phyloP scores from a whole-genome alignment of 768 basidiomycete genomes.

The Fomitopsis serialis region DNA sequence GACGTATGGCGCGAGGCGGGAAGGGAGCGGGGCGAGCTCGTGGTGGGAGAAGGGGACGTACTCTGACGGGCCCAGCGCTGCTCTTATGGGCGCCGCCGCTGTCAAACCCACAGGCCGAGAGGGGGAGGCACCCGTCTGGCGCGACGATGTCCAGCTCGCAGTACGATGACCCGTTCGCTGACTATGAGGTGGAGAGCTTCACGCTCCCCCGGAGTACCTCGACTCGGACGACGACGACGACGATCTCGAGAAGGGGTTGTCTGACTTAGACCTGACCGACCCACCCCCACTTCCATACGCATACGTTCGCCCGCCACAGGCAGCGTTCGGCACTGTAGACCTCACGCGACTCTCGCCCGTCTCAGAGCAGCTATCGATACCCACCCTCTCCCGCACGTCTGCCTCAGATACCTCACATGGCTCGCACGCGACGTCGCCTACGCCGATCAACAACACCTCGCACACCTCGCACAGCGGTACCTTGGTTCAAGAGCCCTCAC shows the following conservation, averaged over 20 bases:
- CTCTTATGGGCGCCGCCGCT: slow-evolving; percentile 22
- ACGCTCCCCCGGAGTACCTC: slow-evolving; percentile 15
- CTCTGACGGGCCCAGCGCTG: slow-evolving; percentile 34
- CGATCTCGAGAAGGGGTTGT: slow-evolving; percentile 6
- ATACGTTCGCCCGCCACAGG: slow-evolving; percentile 10
- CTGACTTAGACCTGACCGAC: slow-evolving; percentile 13
- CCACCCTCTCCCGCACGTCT: slow-evolving; percentile 18
- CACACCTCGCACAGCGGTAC: slow-evolving; percentile 13
- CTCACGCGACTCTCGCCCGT: slow-evolving; percentile 19
- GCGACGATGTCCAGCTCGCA: slow-evolving; percentile 10
- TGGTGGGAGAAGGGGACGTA: slow-evolving; percentile 30
- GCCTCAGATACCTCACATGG: slow-evolving; percentile 12
- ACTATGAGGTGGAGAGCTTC: slow-evolving; percentile 19
- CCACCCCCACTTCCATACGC: slow-evolving; percentile 19
- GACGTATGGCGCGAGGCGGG: slow-evolving; percentile 15
- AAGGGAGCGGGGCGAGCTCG: slow-evolving; percentile 37
- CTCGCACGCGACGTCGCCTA: slow-evolving; percentile 17
- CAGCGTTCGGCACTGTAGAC: slow-evolving; percentile 8
- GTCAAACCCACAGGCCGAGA: slow-evolving; percentile 10
- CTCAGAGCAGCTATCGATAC: slow-evolving; percentile 18
- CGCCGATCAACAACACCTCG: slow-evolving; percentile 13
- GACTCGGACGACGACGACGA: slow-evolving; percentile 16
- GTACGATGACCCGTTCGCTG: slow-evolving; percentile 22
- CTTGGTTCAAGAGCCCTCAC: slow-evolving; percentile 12
- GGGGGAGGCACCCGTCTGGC: slow-evolving; percentile 17